phyloP scores from a whole-genome alignment of 805 yeast species.

The Kazachstania taianensis region DNA sequence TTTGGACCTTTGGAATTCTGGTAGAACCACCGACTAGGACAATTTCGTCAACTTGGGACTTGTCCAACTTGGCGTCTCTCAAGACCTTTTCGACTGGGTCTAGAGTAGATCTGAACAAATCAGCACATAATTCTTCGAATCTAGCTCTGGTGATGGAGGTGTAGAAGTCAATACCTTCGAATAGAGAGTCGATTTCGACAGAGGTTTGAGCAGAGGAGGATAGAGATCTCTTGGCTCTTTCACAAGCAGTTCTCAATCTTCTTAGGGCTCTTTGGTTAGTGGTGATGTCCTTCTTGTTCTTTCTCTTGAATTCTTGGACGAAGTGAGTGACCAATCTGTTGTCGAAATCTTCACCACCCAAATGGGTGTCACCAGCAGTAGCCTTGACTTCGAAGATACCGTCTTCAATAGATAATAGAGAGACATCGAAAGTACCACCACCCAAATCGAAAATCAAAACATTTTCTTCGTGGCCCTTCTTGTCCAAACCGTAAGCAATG shows the following conservation, averaged over 20 bases:
- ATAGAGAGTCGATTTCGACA: constrained; percentile 90
- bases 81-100: constrained; percentile 96
- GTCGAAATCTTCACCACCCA: constrained; percentile 99
- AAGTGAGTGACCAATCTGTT: constrained; percentile 91
- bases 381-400: constrained; percentile 97
- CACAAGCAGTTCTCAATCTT: constrained; percentile 98
- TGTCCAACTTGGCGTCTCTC: constrained; percentile 87
- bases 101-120: constrained; percentile 85
- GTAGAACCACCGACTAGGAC: constrained; percentile 98
- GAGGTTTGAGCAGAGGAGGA: constrained; percentile 96
- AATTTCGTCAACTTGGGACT: constrained; percentile 86
- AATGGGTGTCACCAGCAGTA: constrained; percentile 72
- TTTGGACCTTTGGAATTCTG: constrained; percentile 97
- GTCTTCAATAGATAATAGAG: constrained; percentile 84
- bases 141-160: constrained; percentile 97
- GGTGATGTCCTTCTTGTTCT: constrained; percentile 90
- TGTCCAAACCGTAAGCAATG: constrained; percentile 88
- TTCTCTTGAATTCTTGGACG: constrained; percentile 93
- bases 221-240: constrained; percentile 97
- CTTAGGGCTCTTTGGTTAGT: constrained; percentile 94
- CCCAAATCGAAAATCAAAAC: constrained; percentile 92
- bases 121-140: constrained; percentile 96
- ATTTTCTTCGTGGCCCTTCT: constrained; percentile 66
- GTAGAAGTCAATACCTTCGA: constrained; percentile 96
- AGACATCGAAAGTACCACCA: constrained; percentile 99